Evolutionary conservation across 441 rosid species (phyloP).

Genomic region (Aquilaria agallochum): DNA sequence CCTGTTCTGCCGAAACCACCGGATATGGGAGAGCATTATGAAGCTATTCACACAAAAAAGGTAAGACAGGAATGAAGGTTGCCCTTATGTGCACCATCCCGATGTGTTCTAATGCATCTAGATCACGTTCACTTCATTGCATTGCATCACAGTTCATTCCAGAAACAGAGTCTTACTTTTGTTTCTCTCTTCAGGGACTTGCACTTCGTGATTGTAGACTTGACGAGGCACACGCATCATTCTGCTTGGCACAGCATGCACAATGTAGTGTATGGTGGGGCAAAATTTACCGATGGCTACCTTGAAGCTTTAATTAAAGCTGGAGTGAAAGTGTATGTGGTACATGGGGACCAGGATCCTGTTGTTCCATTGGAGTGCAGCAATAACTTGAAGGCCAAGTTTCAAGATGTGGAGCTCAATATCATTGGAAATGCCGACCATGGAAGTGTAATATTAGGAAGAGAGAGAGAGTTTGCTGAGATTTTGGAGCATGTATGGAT

Average conservation of each 20-base stretch:
- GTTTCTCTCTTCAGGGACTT: slow-evolving; percentile 33
- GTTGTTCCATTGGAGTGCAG: slow-evolving; percentile 57
- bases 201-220: slow-evolving; percentile 34
- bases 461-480: slow-evolving; percentile 41
- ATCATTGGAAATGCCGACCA: slow-evolving; percentile 47
- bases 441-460: slow-evolving; percentile 40
- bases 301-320: slow-evolving; percentile 34
- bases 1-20: slow-evolving; percentile 57
- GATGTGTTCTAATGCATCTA: no score
- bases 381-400: slow-evolving; percentile 40
- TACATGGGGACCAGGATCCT: slow-evolving; percentile 53
- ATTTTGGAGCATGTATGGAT: slow-evolving; percentile 46
- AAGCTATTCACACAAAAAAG: slow-evolving; percentile 54
- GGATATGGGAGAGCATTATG: slow-evolving; percentile 65
- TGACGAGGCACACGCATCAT: slow-evolving; percentile 73
- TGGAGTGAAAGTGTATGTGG: slow-evolving; percentile 30
- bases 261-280: slow-evolving; percentile 78
- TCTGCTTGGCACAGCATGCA: slow-evolving; percentile 88
- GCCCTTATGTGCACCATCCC: neutral
- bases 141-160: no score
- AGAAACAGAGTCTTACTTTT: neutral
- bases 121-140: no score
- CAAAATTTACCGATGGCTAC: slow-evolving; percentile 46
- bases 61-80: slow-evolving; percentile 20
- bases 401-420: slow-evolving; percentile 33